Conservation (phyloP, 2,329 filamentous ascomycete species). For the Fusarium chuoi region DNA sequence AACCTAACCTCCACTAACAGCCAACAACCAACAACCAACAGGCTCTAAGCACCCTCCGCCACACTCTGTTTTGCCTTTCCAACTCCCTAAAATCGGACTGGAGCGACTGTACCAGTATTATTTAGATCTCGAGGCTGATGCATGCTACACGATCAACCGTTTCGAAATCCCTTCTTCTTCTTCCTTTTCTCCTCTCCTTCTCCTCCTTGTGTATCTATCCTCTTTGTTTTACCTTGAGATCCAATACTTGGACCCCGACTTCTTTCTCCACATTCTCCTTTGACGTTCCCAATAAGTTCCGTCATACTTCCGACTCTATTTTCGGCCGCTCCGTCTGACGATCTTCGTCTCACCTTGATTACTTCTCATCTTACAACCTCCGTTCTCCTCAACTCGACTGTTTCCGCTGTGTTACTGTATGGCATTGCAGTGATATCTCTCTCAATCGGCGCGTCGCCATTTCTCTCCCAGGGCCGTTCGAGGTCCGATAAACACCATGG, state of each 20-base stretch:
- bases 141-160: conserved; percentile 1
- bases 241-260: neutral
- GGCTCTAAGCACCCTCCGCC: conserved; percentile 21
- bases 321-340: conserved; percentile 22
- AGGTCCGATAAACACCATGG: conserved; percentile 46
- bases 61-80: conserved; percentile 27
- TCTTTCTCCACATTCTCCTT: conserved; percentile 21
- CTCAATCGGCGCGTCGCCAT: conserved; percentile 25
- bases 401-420: conserved; percentile 17
- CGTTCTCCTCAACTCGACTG: neutral
- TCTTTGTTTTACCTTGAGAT: neutral
- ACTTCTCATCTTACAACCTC: conserved; percentile 4
- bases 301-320: neutral
- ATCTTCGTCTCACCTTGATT: conserved; percentile 31
- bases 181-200: neutral
- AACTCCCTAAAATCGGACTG: neutral
- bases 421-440: conserved; percentile 31
- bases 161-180: neutral
- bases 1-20: neutral
- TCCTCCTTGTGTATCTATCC: neutral
- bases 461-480: conserved; percentile 23
- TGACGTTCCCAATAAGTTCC: conserved; percentile 9
- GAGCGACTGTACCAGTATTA: conserved; percentile 1
- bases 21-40: neutral
- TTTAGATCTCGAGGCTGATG: conserved; percentile 20